Evolutionary conservation across 2,329 filamentous ascomycete species (phyloP), one percentile per base, ranked within the genome.

Genomic region (Rhinocladiella similis): DNA sequence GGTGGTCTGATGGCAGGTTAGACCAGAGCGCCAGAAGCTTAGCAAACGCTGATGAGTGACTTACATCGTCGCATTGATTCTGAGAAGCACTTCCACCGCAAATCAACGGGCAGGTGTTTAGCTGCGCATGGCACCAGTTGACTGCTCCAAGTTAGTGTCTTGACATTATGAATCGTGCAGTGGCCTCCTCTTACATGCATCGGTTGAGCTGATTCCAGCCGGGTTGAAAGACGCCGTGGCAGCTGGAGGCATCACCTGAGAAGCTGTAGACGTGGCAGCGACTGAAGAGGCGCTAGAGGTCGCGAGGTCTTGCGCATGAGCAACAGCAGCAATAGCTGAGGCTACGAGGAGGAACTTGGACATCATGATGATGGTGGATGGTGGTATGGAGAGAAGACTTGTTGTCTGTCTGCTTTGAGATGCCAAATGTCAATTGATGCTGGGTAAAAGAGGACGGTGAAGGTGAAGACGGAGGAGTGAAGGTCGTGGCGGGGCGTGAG

Each of bases 61-160:
- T 69, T 78, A 88, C 85, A 35, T 72, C 43, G 60, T 83, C 76
- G 69, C 85, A 88, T 47, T 67, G 70, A 74, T 86, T 86, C 61
- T 67, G 65, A 59, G 68, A 71, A 63, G 76, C 72, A 61, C 70
- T 67, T 60, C 78, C 77, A 60, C 77, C 77, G 72, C 85, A 88
- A 61, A 87, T 77, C 56, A 77, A 68, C 14, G 81, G 82, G 73
- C 85, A 88, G 43, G 78, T 79, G 71, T 84, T 83, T 59, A 72
- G 72, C 73, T 87, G 75, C 61, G 77, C 82, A 52, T 71, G 69
- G 69, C 85, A 88, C 83, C 83, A 87, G 55, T 73, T 65, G 59
- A 68, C 79, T 81, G 57, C 48, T 20, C 20, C 43, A 12, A 20
- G 22, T 57, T 46, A 54, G 53, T 50, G 19, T 45, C 38, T 47